Evolutionary conservation across 495 filamentous ascomycete species (phyloP), one percentile per base, ranked within the genome.

Genomic region (Neurospora pannonica): DNA sequence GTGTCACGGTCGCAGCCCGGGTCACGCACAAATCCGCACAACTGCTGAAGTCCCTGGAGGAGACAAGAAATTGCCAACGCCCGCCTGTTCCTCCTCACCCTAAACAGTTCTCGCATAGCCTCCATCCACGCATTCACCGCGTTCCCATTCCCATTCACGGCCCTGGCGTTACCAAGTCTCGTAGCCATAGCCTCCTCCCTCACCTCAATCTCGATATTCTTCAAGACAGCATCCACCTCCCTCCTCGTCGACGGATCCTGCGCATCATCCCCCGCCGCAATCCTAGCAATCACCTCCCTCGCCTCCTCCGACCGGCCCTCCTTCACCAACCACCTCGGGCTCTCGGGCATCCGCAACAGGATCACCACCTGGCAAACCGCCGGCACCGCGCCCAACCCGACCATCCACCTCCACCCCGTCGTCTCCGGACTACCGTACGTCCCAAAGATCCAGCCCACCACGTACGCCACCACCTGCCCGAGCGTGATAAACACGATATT

Each of bases 381-480:
- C 0, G 95, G 95, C 70, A 90, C 71, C 36, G 92, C 93, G 3
- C 95, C 95, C 11, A 98, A 82, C 0, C 95, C 95, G 1, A 98
- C 93, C 86, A 97, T 93, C 90, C 92, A 97, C 73, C 94, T 84
- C 95, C 95, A 98, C 28, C 92, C 93, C 15, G 78, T 84, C 15
- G 78, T 84, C 70, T 77, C 79, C 46, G 77, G 72, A 48, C 82
- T 81, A 17, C 87, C 88, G 43, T 82, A 78, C 72, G 87, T 84
- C n/a, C 86, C 84, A 71, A 90, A 91, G 10, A 86, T 79, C 90
- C 89, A 97, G 3, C 89, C 94, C 46, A 93, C 83, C 34, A 94
- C 79, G 78, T 98, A 98, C 8, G 94, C 94, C 19, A 96, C 86
- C 3, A 97, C 92, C 80, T 97, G 94, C 1, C 95, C 95, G 21